Base-by-base conservation (phyloP, 305 asterid genomes). In the Fraxinus albicans region DNA sequence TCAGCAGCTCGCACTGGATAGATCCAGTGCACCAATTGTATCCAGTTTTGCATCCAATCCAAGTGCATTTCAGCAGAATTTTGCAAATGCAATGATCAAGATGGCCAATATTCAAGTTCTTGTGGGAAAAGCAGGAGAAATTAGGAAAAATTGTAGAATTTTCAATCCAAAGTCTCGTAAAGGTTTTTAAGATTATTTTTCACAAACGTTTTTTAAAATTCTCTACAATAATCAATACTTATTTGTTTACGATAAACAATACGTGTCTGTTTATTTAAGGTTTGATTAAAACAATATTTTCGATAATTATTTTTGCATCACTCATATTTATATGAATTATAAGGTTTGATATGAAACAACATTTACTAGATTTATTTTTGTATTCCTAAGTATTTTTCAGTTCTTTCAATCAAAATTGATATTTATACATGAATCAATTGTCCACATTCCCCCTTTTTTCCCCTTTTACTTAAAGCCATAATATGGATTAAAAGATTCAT, bases 11-110 rank as follows among this genome's bases (percentile, higher is more conserved):
- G 87, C 88, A 1, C 9, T 82, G 83, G 90, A 91, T 78, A 60
- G 77, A 50, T 81, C 90, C 3, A 91, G 89, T 29, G 83, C 85
- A 2, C 85, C 86, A 3, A 86, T 84, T 5, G 95, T 92, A 0
- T 13, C 79, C 72, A 34, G 77, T 9, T 88, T 83, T 4, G 94
- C 91, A 3, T 3, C 50, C 0, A 85, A 89, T 7, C 63, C 75
- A 25, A 47, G 13, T 23, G 79, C 77, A 2, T 92, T 90, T 63
- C 79, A 50, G 31, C 77, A 31, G 83, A 91, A 70, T 42, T 92
- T 92, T 60, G 93, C 77, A 3, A 79, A 36, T 50, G 94, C 96
- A 21, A 82, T 92, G 90, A 86, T 92, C 70, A 92, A 92, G 89
- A 42, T 92, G 89, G 83, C 91, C 23, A 84, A 80, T 17, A 82